phyloP scores from a whole-genome alignment of 1,139 yeast genomes.

The Hemisphaericaspora xylofermentans region DNA sequence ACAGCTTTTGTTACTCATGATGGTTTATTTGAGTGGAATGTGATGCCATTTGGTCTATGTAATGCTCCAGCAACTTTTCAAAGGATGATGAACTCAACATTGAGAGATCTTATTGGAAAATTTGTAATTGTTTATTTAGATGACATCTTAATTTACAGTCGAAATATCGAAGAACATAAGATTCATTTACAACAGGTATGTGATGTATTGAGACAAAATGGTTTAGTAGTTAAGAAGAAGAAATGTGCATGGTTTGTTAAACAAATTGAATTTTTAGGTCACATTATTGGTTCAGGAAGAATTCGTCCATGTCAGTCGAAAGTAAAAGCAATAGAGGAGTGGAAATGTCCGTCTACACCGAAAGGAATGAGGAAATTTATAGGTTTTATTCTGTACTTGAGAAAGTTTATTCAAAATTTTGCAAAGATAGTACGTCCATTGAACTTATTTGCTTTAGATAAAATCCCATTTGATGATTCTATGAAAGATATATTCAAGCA shows the following conservation, averaged over 20 bases:
- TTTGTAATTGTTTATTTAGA: conserved; percentile 4
- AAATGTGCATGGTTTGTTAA: conserved; percentile 5
- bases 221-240: background rate
- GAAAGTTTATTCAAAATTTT: conserved; percentile 3
- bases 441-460: background rate
- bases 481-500: background rate
- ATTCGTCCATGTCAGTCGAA: background rate
- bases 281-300: background rate
- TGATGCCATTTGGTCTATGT: conserved; percentile 8
- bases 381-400: conserved; percentile 2
- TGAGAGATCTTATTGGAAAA: background rate
- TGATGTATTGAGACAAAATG: background rate
- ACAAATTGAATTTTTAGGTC: conserved; percentile 3
- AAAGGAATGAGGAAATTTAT: conserved; percentile 4
- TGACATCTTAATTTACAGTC: conserved; percentile 2
- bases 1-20: conserved; percentile 2
- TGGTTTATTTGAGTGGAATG: conserved; percentile 5
- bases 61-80: conserved; percentile 10
- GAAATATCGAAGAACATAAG: background rate
- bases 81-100: conserved; percentile 4
- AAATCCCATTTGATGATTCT: background rate
- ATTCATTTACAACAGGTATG: background rate
- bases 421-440: background rate
- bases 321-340: background rate
- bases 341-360: background rate